Base-by-base conservation (phyloP, 2,329 filamentous ascomycete species). In the Pseudocercospora cruenta region DNA sequence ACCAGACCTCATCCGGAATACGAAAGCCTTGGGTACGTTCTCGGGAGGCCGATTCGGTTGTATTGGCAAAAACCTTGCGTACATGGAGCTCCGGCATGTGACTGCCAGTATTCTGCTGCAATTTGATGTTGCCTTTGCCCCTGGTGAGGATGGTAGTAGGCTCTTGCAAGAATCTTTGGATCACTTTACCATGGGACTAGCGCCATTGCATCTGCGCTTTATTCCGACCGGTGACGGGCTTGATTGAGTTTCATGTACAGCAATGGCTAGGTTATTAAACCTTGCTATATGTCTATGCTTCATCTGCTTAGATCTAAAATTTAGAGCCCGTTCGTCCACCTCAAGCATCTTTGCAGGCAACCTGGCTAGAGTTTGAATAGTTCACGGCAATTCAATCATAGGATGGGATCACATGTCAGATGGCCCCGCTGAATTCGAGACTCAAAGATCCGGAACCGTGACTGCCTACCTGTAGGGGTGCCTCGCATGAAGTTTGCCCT, bases 61-160 rank as follows among this genome's bases (percentile, higher is more conserved):
- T 67, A 78, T 81, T 58, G 79, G 80, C 47, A 76, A 76, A 49
- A 73, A 70, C 24, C 57, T 81, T 16, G 80, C 79, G 2, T 69
- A 78, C 67, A 72, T 78, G 66, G 78, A 80, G 64, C 58, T 81
- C 14, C 74, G 79, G 3, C 73, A 72, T 8, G 70, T 79, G 3
- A 66, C 78, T 5, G 74, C 77, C 6, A 71, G 70, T 45, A 59
- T 81, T 10, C 60, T 81, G 43, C 70, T 72, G 26, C 66, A 71
- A 4, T 81, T 75, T 60, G 74, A 81, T 63, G 62, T 81, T 12
- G 61, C 63, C 1, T 74, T 81, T 49, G 79, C 77, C 1, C 72
- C 73, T 2, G 77, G 75, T 1, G 75, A 80, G 54, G 74, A 78
- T 63, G 78, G 75, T 7, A 58, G 57, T 21, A 66, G 66, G 33